phyloP scores from a whole-genome alignment of 1,284 basidiomycete genomes.

The Melampsora abietis-canadensis region DNA sequence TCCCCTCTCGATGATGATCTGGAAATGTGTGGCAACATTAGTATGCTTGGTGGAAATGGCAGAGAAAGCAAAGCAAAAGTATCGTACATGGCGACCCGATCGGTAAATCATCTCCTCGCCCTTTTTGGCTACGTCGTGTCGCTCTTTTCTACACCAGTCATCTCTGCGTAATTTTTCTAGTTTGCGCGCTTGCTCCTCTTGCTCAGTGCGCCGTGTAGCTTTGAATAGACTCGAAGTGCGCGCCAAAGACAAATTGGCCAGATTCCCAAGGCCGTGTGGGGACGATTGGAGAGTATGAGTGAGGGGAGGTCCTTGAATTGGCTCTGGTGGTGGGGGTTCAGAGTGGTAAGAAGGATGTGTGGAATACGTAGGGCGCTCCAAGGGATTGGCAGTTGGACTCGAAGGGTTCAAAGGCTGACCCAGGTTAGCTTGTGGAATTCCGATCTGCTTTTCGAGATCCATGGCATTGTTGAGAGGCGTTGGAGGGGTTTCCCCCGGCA shows the following conservation, averaged over 20 bases:
- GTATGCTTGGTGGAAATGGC: neutral
- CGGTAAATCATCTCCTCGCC: constrained; percentile 33
- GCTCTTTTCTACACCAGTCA: constrained; percentile 34
- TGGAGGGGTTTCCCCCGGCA: neutral
- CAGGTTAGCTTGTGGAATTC: neutral
- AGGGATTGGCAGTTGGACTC: neutral
- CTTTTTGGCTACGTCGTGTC: constrained; percentile 21
- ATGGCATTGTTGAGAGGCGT: constrained; percentile 1
- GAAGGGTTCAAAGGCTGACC: constrained; percentile 7
- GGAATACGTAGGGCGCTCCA: neutral
- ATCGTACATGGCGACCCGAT: constrained; percentile 10
- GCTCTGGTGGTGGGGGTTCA: neutral
- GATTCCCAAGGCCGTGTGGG: neutral
- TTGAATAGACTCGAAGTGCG: constrained; percentile 9
- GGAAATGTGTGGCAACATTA: neutral
- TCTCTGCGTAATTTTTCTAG: constrained; percentile 31
- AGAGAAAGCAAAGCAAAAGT: neutral
- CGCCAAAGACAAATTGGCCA: neutral
- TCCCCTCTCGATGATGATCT: constrained; percentile 34
- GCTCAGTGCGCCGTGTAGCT: constrained; percentile 14
- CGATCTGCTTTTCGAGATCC: constrained; percentile 1
- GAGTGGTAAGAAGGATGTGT: neutral
- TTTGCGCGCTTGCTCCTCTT: constrained; percentile 23
- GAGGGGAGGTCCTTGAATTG: neutral
- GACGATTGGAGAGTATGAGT: constrained; percentile 2